Base-by-base conservation (phyloP, 768 basidiomycete species). In the Antrodiella citrinella region DNA sequence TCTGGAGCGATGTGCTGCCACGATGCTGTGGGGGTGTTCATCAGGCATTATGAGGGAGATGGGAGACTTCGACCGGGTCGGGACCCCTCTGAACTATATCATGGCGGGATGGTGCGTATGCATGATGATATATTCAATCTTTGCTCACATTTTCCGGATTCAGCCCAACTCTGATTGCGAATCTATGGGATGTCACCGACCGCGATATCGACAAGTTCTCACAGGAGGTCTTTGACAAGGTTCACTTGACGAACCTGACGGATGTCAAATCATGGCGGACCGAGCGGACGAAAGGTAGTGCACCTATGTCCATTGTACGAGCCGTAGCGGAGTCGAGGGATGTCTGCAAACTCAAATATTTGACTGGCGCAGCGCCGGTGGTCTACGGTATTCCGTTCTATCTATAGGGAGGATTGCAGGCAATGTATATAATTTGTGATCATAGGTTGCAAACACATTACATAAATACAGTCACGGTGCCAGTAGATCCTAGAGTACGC, bases 1-100 rank as follows among this genome's bases (percentile, higher is more conserved):
- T 52, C 72, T 98, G 26, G 76, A 78, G 1, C 74, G 76, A n/a
- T 98, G 96, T 62, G 94, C 96, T 4, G 85, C 86, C 12, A 87
- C 89, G 1, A 93, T 98, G 91, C 77, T 99, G 2, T 99, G 95
- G 96, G 96, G 96, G 0, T 99, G 96, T 72, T 99, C 96, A 0
- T 97, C 94, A 0, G 96, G 95, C 9, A 69, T 78, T 1, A 65
- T 99, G 54, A 76, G 78, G 49, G 90, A 95, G 44, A 90, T 91
- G 81, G 96, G 96, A 3, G 91, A 96, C 56, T 94, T 93, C 59
- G 96, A 98, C 60, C 75, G 90, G 9, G 76, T 80, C 12, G 96
- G 96, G 18, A 97, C 91, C 12, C 91, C 96, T 0, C 84, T 89
- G 64, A 84, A 91, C 57, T 99, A 99, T 64, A 91, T 97, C 87